Evolutionary conservation across 306 rosid genomes (phyloP).

Genomic region (Pyrus bretschneideri): DNA sequence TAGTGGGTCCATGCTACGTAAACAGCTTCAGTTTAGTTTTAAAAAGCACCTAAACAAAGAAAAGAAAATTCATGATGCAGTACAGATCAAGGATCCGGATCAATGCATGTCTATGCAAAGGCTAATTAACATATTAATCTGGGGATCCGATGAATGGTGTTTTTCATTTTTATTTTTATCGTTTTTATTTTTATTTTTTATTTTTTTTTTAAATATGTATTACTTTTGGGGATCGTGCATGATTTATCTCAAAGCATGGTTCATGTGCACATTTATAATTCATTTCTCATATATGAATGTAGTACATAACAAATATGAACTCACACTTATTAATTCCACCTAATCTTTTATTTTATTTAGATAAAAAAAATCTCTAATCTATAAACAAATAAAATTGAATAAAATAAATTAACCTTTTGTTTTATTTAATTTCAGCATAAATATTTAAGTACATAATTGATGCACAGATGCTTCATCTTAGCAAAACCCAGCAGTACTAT

Average conservation of each 20-base stretch:
- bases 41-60: neutral
- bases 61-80: neutral
- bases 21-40: neutral
- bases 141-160: neutral
- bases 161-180: no score
- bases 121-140: neutral
- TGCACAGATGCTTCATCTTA: neutral
- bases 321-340: no score
- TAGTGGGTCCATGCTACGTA: neutral
- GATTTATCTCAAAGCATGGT: neutral
- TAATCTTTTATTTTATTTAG: no score
- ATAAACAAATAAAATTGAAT: neutral
- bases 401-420: neutral
- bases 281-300: no score
- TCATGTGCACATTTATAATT: no score
- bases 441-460: neutral
- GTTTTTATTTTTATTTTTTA: no score
- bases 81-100: no score
- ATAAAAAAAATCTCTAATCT: no score
- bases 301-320: no score
- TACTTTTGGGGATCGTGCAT: neutral
- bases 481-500: neutral
- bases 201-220: no score
- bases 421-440: neutral
- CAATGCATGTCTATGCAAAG: neutral